Evolutionary conservation across 306 rosid species (phyloP).

Genomic region (Gillenia trifoliata): DNA sequence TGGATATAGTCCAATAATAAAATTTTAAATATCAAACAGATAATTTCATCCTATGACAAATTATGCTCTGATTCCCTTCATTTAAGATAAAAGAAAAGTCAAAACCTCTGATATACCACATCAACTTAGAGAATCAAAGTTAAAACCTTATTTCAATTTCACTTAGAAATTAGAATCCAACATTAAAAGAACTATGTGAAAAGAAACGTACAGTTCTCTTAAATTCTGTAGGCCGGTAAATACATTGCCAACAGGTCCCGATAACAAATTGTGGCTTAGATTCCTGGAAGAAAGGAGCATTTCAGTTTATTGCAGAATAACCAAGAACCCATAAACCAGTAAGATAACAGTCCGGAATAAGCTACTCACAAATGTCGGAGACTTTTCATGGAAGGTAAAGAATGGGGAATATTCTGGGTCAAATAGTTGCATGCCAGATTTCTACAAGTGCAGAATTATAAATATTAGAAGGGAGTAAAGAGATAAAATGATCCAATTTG

Average conservation of each 20-base stretch:
- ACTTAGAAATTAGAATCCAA: slow-evolving; percentile 20
- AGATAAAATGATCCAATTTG: background rate
- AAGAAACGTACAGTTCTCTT: slow-evolving; percentile 68
- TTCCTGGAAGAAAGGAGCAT: slow-evolving; percentile 51
- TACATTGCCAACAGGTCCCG: slow-evolving; percentile 81
- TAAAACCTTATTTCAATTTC: slow-evolving; percentile 12
- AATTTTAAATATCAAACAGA: background rate
- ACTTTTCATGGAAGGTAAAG: slow-evolving; percentile 54
- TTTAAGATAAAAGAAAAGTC: background rate
- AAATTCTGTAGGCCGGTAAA: slow-evolving; percentile 67
- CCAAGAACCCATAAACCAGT: background rate
- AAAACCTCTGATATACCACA: background rate
- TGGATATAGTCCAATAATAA: background rate
- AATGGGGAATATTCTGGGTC: slow-evolving; percentile 53
- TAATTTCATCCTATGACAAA: background rate
- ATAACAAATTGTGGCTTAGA: slow-evolving; percentile 76
- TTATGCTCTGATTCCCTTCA: background rate
- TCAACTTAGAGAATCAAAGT: background rate
- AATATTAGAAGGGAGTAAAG: background rate
- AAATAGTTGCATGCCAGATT: slow-evolving; percentile 77
- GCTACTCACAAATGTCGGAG: slow-evolving; percentile 74
- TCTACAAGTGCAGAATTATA: slow-evolving; percentile 35
- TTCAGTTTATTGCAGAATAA: slow-evolving; percentile 16
- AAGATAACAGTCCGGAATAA: slow-evolving; percentile 4
- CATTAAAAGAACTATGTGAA: slow-evolving; percentile 11